These are phyloP conservation scores for Tetrahymena elliotti DNA, from an alignment of 73 alveolate genomes.

Conservation along the genomic window DNA sequence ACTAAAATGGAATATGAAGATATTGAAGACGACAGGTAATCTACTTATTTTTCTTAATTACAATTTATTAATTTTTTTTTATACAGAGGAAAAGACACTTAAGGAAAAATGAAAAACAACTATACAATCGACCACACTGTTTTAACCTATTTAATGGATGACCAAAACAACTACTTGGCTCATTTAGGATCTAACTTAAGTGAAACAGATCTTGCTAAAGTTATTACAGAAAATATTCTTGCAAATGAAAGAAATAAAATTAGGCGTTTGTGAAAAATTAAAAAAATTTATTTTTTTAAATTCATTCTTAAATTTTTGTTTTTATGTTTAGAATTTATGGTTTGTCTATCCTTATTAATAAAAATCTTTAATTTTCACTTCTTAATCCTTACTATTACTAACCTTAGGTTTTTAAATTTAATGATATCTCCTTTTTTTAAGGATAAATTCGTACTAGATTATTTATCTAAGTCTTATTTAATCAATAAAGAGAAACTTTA, in stretches of 20 bases:
- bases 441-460: no score
- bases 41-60: background rate
- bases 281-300: background rate
- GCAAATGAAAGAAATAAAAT: constrained; percentile 55
- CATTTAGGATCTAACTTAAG: constrained; percentile 64
- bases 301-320: no score
- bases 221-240: constrained; percentile 63
- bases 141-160: constrained; percentile 59
- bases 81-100: constrained; percentile 24
- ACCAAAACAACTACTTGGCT: constrained; percentile 58
- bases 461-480: no score
- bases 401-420: no score
- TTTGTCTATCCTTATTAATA: background rate
- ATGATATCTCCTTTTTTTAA: no score
- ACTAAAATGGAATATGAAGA: constrained; percentile 64
- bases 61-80: constrained; percentile 39
- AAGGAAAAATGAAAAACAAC: constrained; percentile 41
- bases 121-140: constrained; percentile 70
- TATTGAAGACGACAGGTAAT: constrained; percentile 51
- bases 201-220: constrained; percentile 69
- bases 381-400: no score
- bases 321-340: background rate
- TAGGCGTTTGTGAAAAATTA: background rate
- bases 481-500: no score
- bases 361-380: no score